Base-by-base conservation (phyloP, 192 early-diverging fungal species). In the Rhizophagus clarus region DNA sequence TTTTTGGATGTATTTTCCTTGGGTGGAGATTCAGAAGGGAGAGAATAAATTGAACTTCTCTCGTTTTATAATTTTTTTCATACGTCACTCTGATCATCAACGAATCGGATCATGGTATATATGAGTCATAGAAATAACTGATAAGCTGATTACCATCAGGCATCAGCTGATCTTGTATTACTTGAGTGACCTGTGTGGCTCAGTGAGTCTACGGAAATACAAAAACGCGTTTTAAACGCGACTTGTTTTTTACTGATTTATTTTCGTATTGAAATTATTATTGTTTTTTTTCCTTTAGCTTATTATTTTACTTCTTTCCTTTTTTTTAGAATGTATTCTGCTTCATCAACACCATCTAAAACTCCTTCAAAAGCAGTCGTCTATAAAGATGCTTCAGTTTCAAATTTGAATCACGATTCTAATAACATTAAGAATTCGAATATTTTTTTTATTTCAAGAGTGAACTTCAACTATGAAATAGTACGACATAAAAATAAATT, bases 1-100 rank as follows among this genome's bases (percentile, higher is more conserved):
- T 5, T 45, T 67, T 78, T 78, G 62, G 42, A 68, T 68, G 11
- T 24, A 78, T 68, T 78, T 78, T 15, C 72, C 15, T 78, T 64
- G 37, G 76, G 62, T 64, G 76, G 66, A 68, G 31, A 67, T 47
- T 78, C 75, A 31, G 64, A 47, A 78, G 76, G 63, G 51, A 42
- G 64, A 78, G 61, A 37, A 12, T 28, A 61, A 31, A 60, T 28
- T 61, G 20, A 20, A 37, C 8, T 26, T 24, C 14, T 49, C 22
- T 75, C 29, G 17, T 31, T 75, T 75, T 75, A 75, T 75, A 37
- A 12, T 45, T 61, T 17, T 24, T 75, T 31, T 24, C 17, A 45
- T 28, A 66, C 63, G 63, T 66, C 63, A 66, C 29, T 66, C 31
- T 66, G 63, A 66, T 66, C 24, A 29, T 66, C 63, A 66, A 66